Percentiles rank a stretch among this genome's conserved stretches.
Conservation (phyloP, 164 flowering plant species). For the Vitis riparia region DNA sequence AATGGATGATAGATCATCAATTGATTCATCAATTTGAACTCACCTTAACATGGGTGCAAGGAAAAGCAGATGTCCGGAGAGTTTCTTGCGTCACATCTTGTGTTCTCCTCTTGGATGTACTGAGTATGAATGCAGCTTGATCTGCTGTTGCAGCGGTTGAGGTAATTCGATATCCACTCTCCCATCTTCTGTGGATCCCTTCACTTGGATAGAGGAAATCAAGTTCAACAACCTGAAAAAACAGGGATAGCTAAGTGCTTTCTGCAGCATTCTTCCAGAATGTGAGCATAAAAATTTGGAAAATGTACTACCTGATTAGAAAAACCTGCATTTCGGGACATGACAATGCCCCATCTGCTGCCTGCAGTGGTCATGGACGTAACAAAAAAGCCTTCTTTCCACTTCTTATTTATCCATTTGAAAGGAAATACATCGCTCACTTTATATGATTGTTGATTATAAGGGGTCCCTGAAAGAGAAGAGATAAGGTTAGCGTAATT, state of each 20-base stretch:
- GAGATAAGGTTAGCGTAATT: neutral
- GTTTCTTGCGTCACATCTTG: conserved; percentile 62
- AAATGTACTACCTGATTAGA: conserved; percentile 46
- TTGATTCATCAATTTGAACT: neutral
- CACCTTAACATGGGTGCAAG: conserved; percentile 62
- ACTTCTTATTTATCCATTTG: conserved; percentile 75
- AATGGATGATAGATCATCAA: no score
- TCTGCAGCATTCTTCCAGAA: neutral
- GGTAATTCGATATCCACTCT: conserved; percentile 57
- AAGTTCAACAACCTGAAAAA: conserved; percentile 60
- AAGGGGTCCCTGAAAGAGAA: conserved; percentile 37
- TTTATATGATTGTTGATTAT: conserved; percentile 65
- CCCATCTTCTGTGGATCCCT: conserved; percentile 67
- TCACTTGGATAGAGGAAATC: conserved; percentile 71
- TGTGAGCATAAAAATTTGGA: neutral
- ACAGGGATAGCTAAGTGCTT: conserved; percentile 2
- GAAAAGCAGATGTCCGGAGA: conserved; percentile 57
- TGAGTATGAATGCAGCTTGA: conserved; percentile 67
- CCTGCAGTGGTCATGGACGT: conserved; percentile 71
- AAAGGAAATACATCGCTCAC: conserved; percentile 66
- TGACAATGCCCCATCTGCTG: conserved; percentile 60
- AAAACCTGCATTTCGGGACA: conserved; percentile 65
- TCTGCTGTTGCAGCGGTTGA: conserved; percentile 58
- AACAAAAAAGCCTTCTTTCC: conserved; percentile 72
- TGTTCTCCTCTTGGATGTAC: conserved; percentile 45